Percentiles rank a stretch among this genome's conserved stretches.
These are phyloP conservation scores for Ogataea thermomethanolica DNA, from an alignment of 805 yeast species.

Conservation along the genomic window DNA sequence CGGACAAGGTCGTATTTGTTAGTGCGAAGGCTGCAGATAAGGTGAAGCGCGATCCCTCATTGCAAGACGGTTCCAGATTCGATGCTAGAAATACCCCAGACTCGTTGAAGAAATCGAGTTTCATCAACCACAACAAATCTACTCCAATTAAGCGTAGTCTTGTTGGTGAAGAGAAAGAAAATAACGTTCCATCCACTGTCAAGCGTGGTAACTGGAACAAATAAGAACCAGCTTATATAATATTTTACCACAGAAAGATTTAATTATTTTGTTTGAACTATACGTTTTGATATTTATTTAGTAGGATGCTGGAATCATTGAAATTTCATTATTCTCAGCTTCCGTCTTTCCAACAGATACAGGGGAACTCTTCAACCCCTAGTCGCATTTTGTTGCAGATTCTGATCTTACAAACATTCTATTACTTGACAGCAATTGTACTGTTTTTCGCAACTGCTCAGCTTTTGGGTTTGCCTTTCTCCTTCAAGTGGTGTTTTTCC, in stretches of 20 bases:
- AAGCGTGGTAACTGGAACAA: constrained; percentile 14
- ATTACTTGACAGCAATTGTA: constrained; percentile 68
- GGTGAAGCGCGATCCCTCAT: constrained; percentile 43
- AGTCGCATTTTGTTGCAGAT: constrained; percentile 66
- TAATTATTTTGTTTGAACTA: background rate
- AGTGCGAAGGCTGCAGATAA: constrained; percentile 63
- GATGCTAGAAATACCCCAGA: constrained; percentile 57
- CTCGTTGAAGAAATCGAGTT: constrained; percentile 47
- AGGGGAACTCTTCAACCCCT: constrained; percentile 41
- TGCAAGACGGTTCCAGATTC: constrained; percentile 41
- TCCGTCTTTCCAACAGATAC: constrained; percentile 16
- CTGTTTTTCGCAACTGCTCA: constrained; percentile 63
- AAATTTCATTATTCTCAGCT: constrained; percentile 13
- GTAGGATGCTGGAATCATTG: constrained; percentile 16
- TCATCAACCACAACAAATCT: constrained; percentile 63
- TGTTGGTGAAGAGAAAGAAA: constrained; percentile 17
- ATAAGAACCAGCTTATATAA: background rate
- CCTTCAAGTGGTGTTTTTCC: constrained; percentile 68
- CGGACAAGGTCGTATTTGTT: constrained; percentile 42
- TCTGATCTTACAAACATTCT: constrained; percentile 68
- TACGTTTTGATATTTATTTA: background rate
- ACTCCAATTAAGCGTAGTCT: constrained; percentile 52
- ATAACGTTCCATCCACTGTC: constrained; percentile 7
- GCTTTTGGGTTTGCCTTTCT: constrained; percentile 68
- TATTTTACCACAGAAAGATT: background rate